Evolutionary conservation across 805 yeast genomes (phyloP).

Genomic region (Candida ficus): DNA sequence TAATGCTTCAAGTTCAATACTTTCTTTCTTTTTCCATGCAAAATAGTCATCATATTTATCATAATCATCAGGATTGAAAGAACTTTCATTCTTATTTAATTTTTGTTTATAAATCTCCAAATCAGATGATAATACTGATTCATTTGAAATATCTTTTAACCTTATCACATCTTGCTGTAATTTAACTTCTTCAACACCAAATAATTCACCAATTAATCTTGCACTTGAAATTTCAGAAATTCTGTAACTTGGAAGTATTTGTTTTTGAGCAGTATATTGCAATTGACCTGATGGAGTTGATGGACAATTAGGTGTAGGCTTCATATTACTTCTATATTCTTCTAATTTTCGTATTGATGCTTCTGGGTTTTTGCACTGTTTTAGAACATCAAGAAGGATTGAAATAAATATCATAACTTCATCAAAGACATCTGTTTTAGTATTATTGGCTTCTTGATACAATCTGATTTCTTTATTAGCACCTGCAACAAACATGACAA

Average conservation of each 20-base stretch:
- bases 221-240: slow-evolving; percentile 52
- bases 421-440: slow-evolving; percentile 14
- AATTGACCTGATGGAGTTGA: no score
- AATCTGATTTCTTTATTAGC: slow-evolving; percentile 48
- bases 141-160: slow-evolving; percentile 36
- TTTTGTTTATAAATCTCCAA: slow-evolving; percentile 11
- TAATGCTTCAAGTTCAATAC: slow-evolving; percentile 26
- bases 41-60: slow-evolving; percentile 27
- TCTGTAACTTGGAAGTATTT: slow-evolving; percentile 42
- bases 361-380: slow-evolving; percentile 26
- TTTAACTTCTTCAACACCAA: slow-evolving; percentile 40
- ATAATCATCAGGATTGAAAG: slow-evolving; percentile 33
- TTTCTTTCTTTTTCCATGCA: slow-evolving; percentile 38
- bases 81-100: slow-evolving; percentile 25
- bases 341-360: slow-evolving; percentile 37
- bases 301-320: no score
- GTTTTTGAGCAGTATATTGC: background rate
- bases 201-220: slow-evolving; percentile 41
- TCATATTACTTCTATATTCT: slow-evolving; percentile 33
- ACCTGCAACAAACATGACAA: slow-evolving; percentile 46
- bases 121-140: slow-evolving; percentile 28
- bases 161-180: slow-evolving; percentile 51
- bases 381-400: slow-evolving; percentile 13
- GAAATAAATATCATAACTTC: slow-evolving; percentile 18
- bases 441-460: slow-evolving; percentile 19